Percentiles rank a stretch among this genome's conserved stretches.
phyloP scores from a whole-genome alignment of 352 stramenopile species.

The Phytophthora boehmeriae region DNA sequence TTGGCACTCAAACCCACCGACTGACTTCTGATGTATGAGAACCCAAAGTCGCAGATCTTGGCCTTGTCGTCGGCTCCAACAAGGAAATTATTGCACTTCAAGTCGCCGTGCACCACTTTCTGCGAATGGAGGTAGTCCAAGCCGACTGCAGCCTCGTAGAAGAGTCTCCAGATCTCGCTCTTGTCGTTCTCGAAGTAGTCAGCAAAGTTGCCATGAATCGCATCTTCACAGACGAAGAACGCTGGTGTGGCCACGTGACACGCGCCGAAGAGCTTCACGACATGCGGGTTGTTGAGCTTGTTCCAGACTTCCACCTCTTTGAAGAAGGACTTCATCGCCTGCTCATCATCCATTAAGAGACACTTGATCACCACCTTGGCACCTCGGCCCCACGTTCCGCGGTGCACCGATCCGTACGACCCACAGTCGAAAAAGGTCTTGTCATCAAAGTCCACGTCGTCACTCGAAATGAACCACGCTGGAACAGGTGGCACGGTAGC shows the following conservation, averaged over 20 bases:
- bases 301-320: conserved; percentile 44
- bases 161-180: conserved; percentile 25
- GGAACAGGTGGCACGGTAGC: conserved; percentile 9
- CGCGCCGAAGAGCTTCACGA: conserved; percentile 45
- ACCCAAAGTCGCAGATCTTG: conserved; percentile 56
- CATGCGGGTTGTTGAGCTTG: conserved; percentile 38
- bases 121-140: conserved; percentile 66
- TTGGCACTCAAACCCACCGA: conserved; percentile 35
- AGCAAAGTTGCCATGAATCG: conserved; percentile 45
- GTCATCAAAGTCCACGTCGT: conserved; percentile 31
- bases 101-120: conserved; percentile 81
- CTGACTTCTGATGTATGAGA: conserved; percentile 41
- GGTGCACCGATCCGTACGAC: conserved; percentile 33
- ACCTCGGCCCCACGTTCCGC: conserved; percentile 35
- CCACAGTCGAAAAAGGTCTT: conserved; percentile 28
- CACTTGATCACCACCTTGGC: conserved; percentile 45
- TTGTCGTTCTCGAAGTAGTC: conserved; percentile 37
- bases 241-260: conserved; percentile 41
- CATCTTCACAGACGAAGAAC: conserved; percentile 51
- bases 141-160: conserved; percentile 53
- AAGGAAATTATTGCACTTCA: conserved; percentile 90
- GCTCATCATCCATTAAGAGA: conserved; percentile 25
- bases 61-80: conserved; percentile 52
- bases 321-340: conserved; percentile 28
- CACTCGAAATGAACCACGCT: conserved; percentile 25